phyloP scores from a whole-genome alignment of 495 filamentous ascomycete species.

The Penicillium crystallinum region DNA sequence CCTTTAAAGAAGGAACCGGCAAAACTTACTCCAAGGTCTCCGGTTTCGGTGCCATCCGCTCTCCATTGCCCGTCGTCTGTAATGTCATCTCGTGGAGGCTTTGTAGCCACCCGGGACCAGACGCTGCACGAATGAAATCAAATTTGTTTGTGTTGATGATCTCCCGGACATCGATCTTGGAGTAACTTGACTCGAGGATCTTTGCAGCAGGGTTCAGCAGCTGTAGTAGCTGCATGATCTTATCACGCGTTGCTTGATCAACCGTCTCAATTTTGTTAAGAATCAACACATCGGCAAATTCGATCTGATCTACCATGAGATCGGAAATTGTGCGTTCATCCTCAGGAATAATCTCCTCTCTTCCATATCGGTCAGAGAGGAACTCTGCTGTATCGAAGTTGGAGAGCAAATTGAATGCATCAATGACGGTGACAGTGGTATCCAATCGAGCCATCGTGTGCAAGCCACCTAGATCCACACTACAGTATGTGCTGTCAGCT shows the following conservation, averaged over 20 bases:
- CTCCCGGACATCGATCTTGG: conserved; percentile 43
- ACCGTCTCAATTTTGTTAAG: conserved; percentile 51
- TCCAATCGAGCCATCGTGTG: conserved; percentile 52
- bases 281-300: conserved; percentile 57
- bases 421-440: conserved; percentile 54
- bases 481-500: conserved; percentile 13
- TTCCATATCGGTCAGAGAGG: conserved; percentile 45
- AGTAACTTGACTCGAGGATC: conserved; percentile 42
- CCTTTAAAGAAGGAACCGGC: neutral
- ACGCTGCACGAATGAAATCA: conserved; percentile 39
- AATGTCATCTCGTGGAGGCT: conserved; percentile 49
- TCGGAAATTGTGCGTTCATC: conserved; percentile 58
- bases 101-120: conserved; percentile 45
- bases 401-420: conserved; percentile 53
- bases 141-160: conserved; percentile 48
- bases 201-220: conserved; percentile 49
- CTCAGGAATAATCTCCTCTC: conserved; percentile 41
- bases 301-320: conserved; percentile 57
- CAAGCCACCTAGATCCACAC: conserved; percentile 45
- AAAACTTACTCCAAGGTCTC: conserved; percentile 51
- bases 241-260: conserved; percentile 28
- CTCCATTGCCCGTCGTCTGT: conserved; percentile 35
- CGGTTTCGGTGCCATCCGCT: conserved; percentile 46
- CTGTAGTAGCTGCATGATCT: conserved; percentile 40
- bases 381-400: conserved; percentile 56